These are phyloP conservation scores for Diutina pseudorugosa DNA, from an alignment of 1,139 yeast species.

Conservation along the genomic window DNA sequence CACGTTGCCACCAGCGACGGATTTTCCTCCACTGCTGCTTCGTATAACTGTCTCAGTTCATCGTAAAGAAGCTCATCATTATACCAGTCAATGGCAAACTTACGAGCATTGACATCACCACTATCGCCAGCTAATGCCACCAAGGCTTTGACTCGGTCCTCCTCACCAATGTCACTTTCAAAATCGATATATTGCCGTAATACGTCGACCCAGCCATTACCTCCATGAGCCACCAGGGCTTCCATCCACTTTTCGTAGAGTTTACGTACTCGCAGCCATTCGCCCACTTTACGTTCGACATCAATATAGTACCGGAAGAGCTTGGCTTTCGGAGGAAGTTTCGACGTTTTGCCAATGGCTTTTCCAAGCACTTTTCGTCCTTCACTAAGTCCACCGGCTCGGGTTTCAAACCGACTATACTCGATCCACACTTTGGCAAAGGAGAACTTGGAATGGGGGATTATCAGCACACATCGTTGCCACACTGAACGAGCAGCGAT, in stretches of 20 bases:
- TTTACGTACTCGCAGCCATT: slow-evolving; percentile 67
- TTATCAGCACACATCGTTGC: slow-evolving; percentile 30
- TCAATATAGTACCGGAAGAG: slow-evolving; percentile 53
- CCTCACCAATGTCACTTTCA: slow-evolving; percentile 62
- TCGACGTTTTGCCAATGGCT: slow-evolving; percentile 44
- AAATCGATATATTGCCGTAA: slow-evolving; percentile 47
- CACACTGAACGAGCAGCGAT: slow-evolving; percentile 41
- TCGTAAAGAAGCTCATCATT: slow-evolving; percentile 47
- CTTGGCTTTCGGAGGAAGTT: slow-evolving; percentile 40
- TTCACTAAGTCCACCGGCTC: slow-evolving; percentile 35
- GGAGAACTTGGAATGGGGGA: slow-evolving; percentile 50
- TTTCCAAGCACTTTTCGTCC: slow-evolving; percentile 69
- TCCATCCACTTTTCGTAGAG: slow-evolving; percentile 62
- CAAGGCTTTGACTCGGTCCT: slow-evolving; percentile 52
- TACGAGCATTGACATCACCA: slow-evolving; percentile 6
- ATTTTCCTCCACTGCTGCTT: slow-evolving; percentile 22
- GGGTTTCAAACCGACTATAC: slow-evolving; percentile 61
- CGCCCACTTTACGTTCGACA: slow-evolving; percentile 44
- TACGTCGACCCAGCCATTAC: slow-evolving; percentile 8
- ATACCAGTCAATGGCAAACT: slow-evolving; percentile 42
- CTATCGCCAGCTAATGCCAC: not conserved
- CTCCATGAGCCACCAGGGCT: slow-evolving; percentile 26
- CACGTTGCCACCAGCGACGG: slow-evolving; percentile 31
- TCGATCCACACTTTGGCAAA: slow-evolving; percentile 68
- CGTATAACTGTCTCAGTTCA: slow-evolving; percentile 43